Evolutionary conservation across 192 early-diverging fungal species (phyloP).

Genomic region (Coemansia sp.): DNA sequence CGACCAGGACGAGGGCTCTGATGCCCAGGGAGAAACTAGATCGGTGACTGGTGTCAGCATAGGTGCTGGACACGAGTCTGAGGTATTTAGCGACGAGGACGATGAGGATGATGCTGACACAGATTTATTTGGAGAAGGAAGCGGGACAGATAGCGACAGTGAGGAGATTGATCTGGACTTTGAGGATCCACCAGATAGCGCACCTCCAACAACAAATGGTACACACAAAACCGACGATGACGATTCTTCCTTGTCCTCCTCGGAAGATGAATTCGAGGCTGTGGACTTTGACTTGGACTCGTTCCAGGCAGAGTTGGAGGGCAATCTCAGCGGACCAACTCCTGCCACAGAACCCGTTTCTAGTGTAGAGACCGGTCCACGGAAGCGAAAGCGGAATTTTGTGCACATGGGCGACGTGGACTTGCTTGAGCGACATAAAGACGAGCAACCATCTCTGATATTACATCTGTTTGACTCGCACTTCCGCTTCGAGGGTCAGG

Average conservation of each 20-base stretch:
- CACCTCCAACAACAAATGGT: slow-evolving; percentile 12
- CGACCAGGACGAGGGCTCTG: slow-evolving; percentile 14
- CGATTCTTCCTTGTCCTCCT: slow-evolving; percentile 32
- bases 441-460: slow-evolving; percentile 59
- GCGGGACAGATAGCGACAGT: slow-evolving; percentile 25
- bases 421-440: slow-evolving; percentile 45
- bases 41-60: slow-evolving; percentile 26
- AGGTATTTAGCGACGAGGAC: slow-evolving; percentile 11
- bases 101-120: slow-evolving; percentile 21
- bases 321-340: slow-evolving; percentile 1
- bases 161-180: slow-evolving; percentile 34
- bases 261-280: slow-evolving; percentile 53
- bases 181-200: slow-evolving; percentile 26
- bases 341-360: neutral
- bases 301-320: slow-evolving; percentile 26
- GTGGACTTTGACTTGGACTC: slow-evolving; percentile 37
- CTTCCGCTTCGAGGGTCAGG: slow-evolving; percentile 68
- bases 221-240: slow-evolving; percentile 23
- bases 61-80: slow-evolving; percentile 6
- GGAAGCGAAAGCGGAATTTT: slow-evolving; percentile 16
- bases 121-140: slow-evolving; percentile 41
- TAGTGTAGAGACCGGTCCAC: slow-evolving; percentile 3
- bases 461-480: slow-evolving; percentile 70
- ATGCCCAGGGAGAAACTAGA: slow-evolving; percentile 14
- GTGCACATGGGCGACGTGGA: slow-evolving; percentile 40